Conservation (phyloP, 2,329 filamentous ascomycete species). For the Dothiorella sarmentorum region DNA sequence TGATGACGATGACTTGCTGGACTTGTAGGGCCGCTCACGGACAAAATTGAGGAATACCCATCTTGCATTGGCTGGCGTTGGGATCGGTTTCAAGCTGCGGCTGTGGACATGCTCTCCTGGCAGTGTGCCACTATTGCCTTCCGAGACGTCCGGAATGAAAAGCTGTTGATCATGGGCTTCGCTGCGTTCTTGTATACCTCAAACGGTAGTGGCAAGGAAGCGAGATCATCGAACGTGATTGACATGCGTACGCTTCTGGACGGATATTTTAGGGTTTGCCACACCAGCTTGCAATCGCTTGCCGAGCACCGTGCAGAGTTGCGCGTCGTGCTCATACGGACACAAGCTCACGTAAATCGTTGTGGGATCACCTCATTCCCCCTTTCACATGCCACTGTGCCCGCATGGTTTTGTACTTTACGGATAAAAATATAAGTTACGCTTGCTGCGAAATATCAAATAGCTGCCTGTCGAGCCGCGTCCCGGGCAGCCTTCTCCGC, state of each 20-base stretch:
- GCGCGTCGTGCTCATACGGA: neutral
- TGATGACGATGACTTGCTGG: conserved; percentile 61
- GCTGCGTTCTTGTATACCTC: neutral
- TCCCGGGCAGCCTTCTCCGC: conserved; percentile 54
- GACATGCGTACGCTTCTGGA: neutral
- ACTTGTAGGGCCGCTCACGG: conserved; percentile 26
- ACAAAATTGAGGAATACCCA: conserved; percentile 4
- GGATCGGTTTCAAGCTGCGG: neutral
- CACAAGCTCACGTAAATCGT: neutral
- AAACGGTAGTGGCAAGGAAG: conserved; percentile 2
- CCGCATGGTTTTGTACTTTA: neutral
- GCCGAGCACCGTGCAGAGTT: neutral
- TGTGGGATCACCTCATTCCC: neutral
- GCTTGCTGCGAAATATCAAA: neutral
- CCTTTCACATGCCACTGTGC: neutral
- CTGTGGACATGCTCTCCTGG: neutral
- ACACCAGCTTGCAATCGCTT: neutral
- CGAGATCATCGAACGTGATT: conserved; percentile 1
- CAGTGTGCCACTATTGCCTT: neutral
- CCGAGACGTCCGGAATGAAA: conserved; percentile 12
- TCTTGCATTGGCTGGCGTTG: conserved; percentile 18
- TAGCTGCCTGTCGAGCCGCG: neutral
- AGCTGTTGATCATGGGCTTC: neutral
- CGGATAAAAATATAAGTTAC: neutral
- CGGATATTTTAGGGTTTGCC: neutral